Conservation (phyloP, 495 filamentous ascomycete species). For the Neurospora intermedia region DNA sequence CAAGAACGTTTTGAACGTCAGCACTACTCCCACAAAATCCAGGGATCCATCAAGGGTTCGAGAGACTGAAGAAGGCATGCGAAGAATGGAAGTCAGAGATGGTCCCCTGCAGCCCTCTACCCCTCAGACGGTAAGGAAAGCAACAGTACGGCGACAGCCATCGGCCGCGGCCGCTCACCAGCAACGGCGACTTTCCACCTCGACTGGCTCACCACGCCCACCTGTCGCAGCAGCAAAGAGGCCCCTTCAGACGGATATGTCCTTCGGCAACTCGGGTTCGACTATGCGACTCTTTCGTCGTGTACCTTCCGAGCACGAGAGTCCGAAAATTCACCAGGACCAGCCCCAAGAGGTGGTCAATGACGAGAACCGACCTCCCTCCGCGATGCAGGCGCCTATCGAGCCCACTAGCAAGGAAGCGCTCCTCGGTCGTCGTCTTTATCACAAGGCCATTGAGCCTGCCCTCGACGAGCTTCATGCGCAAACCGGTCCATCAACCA, state of each 20-base stretch:
- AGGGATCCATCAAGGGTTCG: conserved; percentile 42
- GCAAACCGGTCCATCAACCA: conserved; percentile 60
- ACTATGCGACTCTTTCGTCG: conserved; percentile 85
- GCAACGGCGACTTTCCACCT: conserved; percentile 22
- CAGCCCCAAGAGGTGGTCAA: conserved; percentile 16
- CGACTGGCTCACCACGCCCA: conserved; percentile 34
- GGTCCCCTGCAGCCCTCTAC: conserved; percentile 41
- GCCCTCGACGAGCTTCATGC: conserved; percentile 74
- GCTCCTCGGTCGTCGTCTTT: conserved; percentile 65
- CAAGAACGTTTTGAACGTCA: conserved; percentile 25
- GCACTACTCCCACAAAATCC: conserved; percentile 22
- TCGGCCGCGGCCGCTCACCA: conserved; percentile 26
- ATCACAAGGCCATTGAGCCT: conserved; percentile 66
- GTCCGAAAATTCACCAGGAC: conserved; percentile 7
- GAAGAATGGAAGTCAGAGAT: conserved; percentile 50
- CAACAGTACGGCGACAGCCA: conserved; percentile 42
- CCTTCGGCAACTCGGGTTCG: conserved; percentile 81
- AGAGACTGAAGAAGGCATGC: conserved; percentile 45
- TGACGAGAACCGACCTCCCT: conserved; percentile 31
- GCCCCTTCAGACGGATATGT: conserved; percentile 71
- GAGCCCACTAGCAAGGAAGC: conserved; percentile 66
- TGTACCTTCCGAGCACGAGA: conserved; percentile 55
- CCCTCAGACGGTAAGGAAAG: conserved; percentile 39
- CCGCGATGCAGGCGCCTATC: conserved; percentile 20
- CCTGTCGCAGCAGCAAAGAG: conserved; percentile 55